Evolutionary conservation across 257 asterid genomes (phyloP).

Genomic region (Forsythia viridissima): DNA sequence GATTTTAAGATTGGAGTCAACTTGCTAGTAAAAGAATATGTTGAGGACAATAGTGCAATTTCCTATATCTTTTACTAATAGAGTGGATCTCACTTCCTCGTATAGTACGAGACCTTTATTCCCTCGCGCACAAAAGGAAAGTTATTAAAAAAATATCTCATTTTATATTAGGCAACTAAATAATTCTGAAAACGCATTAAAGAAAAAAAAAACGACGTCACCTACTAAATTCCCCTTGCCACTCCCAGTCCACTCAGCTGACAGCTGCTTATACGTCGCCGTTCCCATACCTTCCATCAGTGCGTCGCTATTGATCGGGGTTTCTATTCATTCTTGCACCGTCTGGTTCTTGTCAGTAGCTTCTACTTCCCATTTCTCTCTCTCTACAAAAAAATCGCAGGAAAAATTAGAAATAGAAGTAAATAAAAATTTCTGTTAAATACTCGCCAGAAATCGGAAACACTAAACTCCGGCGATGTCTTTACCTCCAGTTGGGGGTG

Average conservation of each 20-base stretch:
- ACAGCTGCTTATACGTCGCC: constrained; percentile 33
- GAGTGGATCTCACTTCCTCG: background rate
- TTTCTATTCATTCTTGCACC: background rate
- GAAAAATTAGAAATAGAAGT: background rate
- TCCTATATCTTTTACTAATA: background rate
- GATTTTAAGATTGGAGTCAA: background rate
- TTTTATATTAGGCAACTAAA: background rate
- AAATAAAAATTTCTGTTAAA: background rate
- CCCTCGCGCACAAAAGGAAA: background rate
- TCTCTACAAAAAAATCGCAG: background rate
- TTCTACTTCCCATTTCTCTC: background rate
- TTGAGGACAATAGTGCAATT: background rate
- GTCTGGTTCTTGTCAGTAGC: background rate
- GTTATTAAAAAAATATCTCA: background rate
- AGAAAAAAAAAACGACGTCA: background rate
- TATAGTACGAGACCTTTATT: background rate
- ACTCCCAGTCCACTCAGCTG: constrained; percentile 15
- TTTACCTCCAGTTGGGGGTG: constrained; percentile 35
- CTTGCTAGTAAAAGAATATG: background rate
- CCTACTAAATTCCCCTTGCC: background rate
- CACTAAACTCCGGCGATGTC: constrained; percentile 36
- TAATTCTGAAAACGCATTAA: background rate
- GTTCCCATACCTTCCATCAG: constrained; percentile 25
- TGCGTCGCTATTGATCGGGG: background rate
- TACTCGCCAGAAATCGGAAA: constrained; percentile 13